phyloP scores from a whole-genome alignment of 2,329 filamentous ascomycete genomes.

The Xylaria polymorpha region DNA sequence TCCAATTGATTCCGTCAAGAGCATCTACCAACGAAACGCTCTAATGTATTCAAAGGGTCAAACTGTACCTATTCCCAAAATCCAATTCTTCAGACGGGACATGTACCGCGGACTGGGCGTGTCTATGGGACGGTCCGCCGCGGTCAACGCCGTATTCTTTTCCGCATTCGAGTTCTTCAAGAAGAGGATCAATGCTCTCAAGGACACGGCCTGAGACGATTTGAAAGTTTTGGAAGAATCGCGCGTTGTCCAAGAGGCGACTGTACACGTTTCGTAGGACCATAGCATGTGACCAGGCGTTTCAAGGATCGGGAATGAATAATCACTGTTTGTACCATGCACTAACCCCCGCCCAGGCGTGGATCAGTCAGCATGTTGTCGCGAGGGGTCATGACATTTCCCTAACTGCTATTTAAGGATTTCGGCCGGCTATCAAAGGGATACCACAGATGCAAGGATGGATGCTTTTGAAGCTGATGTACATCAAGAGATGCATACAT shows the following conservation, averaged over 20 bases:
- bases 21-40: slow-evolving; percentile 85
- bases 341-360: slow-evolving; percentile 28
- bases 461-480: slow-evolving; percentile 36
- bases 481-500: slow-evolving; percentile 45
- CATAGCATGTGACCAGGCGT: slow-evolving; percentile 44
- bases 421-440: slow-evolving; percentile 21
- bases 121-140: slow-evolving; percentile 83
- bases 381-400: slow-evolving; percentile 27
- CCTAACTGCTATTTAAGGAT: slow-evolving; percentile 22
- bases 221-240: slow-evolving; percentile 19
- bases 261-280: slow-evolving; percentile 39
- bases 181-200: slow-evolving; percentile 69
- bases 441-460: slow-evolving; percentile 23
- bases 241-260: slow-evolving; percentile 23
- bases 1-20: slow-evolving; percentile 85
- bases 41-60: slow-evolving; percentile 76
- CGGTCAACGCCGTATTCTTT: slow-evolving; percentile 91
- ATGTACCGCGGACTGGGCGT: slow-evolving; percentile 88
- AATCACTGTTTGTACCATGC: slow-evolving; percentile 26
- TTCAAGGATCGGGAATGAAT: slow-evolving; percentile 29
- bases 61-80: slow-evolving; percentile 74
- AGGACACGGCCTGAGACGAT: slow-evolving; percentile 53
- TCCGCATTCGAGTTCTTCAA: slow-evolving; percentile 88
- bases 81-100: slow-evolving; percentile 79
- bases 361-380: slow-evolving; percentile 17